Evolutionary conservation across 1,284 basidiomycete species (phyloP).

Genomic region (Fomitopsis pinicola): DNA sequence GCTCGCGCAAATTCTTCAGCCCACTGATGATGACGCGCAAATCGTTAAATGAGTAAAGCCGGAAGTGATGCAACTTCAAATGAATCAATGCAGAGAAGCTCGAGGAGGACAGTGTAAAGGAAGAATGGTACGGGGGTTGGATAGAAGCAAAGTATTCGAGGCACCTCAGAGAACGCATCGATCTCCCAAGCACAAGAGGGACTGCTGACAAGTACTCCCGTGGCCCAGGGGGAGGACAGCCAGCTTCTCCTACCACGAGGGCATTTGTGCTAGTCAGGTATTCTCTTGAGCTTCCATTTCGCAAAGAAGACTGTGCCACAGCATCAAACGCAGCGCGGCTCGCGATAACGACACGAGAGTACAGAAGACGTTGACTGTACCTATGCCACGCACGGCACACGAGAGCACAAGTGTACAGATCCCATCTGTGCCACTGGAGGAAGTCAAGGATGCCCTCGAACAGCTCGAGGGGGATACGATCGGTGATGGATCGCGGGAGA

Average conservation of each 20-base stretch:
- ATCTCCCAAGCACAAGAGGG: too few relatives aligned
- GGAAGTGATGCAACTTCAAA: not conserved
- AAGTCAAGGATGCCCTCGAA: not conserved
- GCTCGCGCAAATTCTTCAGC: not conserved
- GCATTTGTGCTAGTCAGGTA: not conserved
- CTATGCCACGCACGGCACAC: not conserved
- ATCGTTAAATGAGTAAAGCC: not conserved
- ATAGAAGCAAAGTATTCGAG: not conserved
- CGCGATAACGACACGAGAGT: too few relatives aligned
- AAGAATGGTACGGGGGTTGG: not conserved
- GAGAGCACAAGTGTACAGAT: not conserved
- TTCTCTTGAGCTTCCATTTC: not conserved
- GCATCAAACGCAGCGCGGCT: too few relatives aligned
- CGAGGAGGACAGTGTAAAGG: not conserved
- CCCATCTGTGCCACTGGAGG: not conserved
- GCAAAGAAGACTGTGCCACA: not conserved
- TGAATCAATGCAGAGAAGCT: not conserved
- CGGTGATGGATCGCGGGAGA: not conserved
- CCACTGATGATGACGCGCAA: not conserved
- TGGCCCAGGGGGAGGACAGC: too few relatives aligned
- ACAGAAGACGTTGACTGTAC: not conserved
- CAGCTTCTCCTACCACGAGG: too few relatives aligned
- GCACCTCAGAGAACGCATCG: not conserved
- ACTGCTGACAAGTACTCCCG: too few relatives aligned
- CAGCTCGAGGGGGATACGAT: not conserved